Evolutionary conservation across 306 rosid genomes (phyloP).

Genomic region (Astragalus glycyphyllos): DNA sequence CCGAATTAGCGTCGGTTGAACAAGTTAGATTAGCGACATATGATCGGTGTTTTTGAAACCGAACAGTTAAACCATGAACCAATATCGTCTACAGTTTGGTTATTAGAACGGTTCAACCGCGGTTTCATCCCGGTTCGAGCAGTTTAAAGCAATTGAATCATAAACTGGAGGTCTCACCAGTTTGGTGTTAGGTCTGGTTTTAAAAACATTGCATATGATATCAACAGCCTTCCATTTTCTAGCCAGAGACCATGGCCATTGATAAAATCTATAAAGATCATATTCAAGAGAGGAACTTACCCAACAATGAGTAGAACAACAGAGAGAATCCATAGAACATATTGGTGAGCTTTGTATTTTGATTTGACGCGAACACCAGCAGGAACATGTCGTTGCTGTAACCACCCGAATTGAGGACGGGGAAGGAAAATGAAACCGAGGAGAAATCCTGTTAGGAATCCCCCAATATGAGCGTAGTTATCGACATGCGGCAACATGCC

Average conservation of each 20-base stretch:
- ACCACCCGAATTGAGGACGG: conserved; percentile 79
- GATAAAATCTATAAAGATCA: no score
- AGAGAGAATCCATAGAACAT: conserved; percentile 66
- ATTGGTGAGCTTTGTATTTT: conserved; percentile 79
- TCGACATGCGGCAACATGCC: conserved; percentile 85
- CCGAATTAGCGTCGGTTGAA: background rate
- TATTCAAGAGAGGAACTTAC: conserved; percentile 48
- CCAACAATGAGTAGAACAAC: conserved; percentile 62
- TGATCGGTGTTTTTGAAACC: no score
- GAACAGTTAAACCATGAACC: no score
- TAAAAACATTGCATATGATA: no score
- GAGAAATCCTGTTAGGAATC: conserved; percentile 75
- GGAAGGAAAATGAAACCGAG: conserved; percentile 80
- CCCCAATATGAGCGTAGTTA: conserved; percentile 91
- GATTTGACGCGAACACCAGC: conserved; percentile 56
- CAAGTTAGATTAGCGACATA: background rate
- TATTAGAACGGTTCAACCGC: no score
- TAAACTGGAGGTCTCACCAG: no score
- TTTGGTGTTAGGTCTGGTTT: no score
- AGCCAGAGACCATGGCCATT: background rate
- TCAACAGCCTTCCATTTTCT: background rate
- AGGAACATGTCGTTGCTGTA: conserved; percentile 57
- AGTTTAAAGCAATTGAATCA: no score
- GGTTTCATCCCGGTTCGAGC: no score
- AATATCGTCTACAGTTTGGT: no score